These are phyloP conservation scores for Puccinia hordei DNA, from an alignment of 1,284 basidiomycete genomes.

Conservation along the genomic window DNA sequence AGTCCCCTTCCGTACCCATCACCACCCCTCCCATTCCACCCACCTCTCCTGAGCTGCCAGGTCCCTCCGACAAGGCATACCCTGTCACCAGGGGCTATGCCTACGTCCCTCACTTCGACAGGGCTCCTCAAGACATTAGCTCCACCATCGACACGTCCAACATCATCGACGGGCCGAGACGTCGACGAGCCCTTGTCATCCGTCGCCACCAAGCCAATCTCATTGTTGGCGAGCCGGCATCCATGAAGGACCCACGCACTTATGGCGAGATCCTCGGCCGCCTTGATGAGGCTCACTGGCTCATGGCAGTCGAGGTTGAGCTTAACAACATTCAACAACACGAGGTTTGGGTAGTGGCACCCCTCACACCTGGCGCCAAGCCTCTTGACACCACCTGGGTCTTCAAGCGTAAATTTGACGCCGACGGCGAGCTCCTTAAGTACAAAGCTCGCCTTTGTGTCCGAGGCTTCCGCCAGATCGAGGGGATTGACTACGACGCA, in stretches of 20 bases:
- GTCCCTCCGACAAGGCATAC: not conserved
- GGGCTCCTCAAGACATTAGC: not conserved
- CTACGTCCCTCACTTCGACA: not conserved
- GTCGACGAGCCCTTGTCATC: too few species aligned
- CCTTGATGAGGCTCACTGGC: not conserved
- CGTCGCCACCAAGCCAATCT: not conserved
- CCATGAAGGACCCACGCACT: not conserved
- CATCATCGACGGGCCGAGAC: not conserved
- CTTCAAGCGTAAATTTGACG: constrained; percentile 9
- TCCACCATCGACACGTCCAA: not conserved
- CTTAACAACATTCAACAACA: not conserved
- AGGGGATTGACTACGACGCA: not conserved
- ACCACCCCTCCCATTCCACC: not conserved
- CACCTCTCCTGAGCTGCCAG: not conserved
- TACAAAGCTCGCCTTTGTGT: constrained; percentile 10
- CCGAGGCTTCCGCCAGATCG: not conserved
- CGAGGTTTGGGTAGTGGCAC: not conserved
- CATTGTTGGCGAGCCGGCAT: not conserved
- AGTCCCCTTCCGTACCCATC: not conserved
- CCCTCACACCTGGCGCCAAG: not conserved
- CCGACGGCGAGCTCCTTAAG: not conserved
- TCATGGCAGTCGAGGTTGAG: not conserved
- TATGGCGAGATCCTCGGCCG: not conserved
- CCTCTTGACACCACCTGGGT: constrained; percentile 16
- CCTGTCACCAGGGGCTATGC: not conserved